Base-by-base conservation (phyloP, 805 yeast species). In the Lipomyces spencermartinsiae region DNA sequence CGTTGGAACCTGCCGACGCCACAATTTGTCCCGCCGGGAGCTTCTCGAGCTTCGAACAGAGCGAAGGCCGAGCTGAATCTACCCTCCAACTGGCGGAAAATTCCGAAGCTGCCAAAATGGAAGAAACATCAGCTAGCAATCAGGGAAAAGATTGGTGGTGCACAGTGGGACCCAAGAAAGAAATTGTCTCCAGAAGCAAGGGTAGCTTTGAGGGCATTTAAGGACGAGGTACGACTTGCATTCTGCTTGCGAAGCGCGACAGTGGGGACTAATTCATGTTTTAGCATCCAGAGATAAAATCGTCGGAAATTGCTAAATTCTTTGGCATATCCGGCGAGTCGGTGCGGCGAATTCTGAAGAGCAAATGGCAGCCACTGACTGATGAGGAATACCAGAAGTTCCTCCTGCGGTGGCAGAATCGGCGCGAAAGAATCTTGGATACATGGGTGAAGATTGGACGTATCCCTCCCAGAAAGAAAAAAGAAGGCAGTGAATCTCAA, bases 301-400 rank as follows among this genome's bases (percentile, higher is more conserved):
- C 89, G 1, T 79, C 80, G 2, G 89, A 86, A 56, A 76, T 93
- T 5, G 89, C 92, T 0, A 80, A 84, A 39, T 84, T 84, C 74
- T 93, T 89, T 78, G 81, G 84, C 60, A 83, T 92, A 4, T 89
- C 95, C 0, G 94, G 96, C 0, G 96, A 93, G 72, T 91, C 93
- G 0, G 85, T 93, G 1, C 81, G 97, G 67, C 84, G 97, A 70
- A 92, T 93, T 22, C 76, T 93, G 71, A 88, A 86, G 75, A 88
- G 94, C 4, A 86, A 83, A 51, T 93, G 97, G 96, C 78, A 76
- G 19, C 97, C 97, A 0, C 81, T 78, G 4, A 83, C 80, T 0
- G 83, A 82, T n/a, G 91, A 88, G 67, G 83, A 81, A 53, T 77
- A 74, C 35, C 75, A 83, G 19, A 37, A 43, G 7, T 60, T 83